Evolutionary conservation across 169 alveolate genomes (phyloP), one percentile per base, ranked within the genome.

Genomic region (Babesia ovis): DNA sequence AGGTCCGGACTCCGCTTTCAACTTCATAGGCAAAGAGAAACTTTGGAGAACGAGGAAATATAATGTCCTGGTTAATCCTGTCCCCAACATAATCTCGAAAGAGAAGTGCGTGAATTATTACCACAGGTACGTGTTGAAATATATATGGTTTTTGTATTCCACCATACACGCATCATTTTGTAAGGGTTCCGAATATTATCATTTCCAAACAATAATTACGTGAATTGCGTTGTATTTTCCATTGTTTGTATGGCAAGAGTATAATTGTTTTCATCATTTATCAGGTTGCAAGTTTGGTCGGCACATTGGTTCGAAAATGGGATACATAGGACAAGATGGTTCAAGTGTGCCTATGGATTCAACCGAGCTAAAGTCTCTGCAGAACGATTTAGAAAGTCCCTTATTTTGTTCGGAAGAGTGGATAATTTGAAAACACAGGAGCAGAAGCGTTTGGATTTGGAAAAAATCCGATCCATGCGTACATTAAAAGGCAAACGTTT

Each of bases 251-350:
- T 14, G 46, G 46, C 46, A 9, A 9, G n/a, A 39, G 23, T 16
- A n/a, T 8, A 42, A 5, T 58, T 18, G 9, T 60, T 3, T 27
- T 39, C 31, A 71, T 18, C 0, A 6, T 61, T 23, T 20, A 5
- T 11, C 82, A 87, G 93, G 74, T 68, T 91, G 62, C 85, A 91
- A 51, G 93, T 89, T n/a, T 91, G 91, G 91, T 68, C 92, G 42
- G 90, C 91, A 22, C 93, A 91, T 53, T 92, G 95, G 95, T 70
- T 80, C 16, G 95, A 92, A 61, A 77, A 92, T 59, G 93, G 93
- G 4, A 74, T 82, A n/a, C 94, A 86, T 58, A 66, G 95, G 25
- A 71, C 84, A 53, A 85, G 95, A 32, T 74, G 94, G 86, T 92
- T 92, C 55, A 68, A 91, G 48, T 88, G 94, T n/a, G 93, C 95